phyloP scores from a whole-genome alignment of 129 eudicot genomes.

The Lactuca saligna region DNA sequence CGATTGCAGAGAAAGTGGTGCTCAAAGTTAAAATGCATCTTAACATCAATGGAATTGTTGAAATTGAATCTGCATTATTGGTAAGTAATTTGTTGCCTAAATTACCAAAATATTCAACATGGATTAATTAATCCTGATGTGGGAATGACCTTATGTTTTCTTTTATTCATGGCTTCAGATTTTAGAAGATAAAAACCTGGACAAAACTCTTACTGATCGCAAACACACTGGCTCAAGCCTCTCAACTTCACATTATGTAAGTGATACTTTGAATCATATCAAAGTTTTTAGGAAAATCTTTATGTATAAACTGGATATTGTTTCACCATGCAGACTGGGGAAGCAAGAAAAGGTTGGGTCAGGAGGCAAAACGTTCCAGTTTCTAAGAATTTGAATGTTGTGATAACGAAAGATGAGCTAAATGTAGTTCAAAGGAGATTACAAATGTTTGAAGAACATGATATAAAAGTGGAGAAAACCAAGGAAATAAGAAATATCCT shows the following conservation, averaged over 20 bases:
- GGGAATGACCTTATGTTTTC: not conserved
- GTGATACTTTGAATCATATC: not conserved
- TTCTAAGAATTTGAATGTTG: conserved; percentile 27
- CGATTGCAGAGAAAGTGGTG: conserved; percentile 40
- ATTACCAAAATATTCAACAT: too few relatives aligned
- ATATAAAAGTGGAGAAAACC: conserved; percentile 62
- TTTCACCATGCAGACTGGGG: conserved; percentile 39
- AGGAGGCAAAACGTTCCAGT: conserved; percentile 11
- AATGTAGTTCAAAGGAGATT: conserved; percentile 55
- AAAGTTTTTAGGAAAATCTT: not conserved
- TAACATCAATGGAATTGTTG: conserved; percentile 57
- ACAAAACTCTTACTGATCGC: conserved; percentile 23
- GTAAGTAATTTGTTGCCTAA: too few relatives aligned
- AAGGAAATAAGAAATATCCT: conserved; percentile 76
- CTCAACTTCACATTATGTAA: conserved; percentile 26
- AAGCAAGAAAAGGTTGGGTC: conserved; percentile 30
- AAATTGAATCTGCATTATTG: conserved; percentile 1
- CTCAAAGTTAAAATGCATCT: not conserved
- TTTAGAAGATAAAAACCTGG: conserved; percentile 37
- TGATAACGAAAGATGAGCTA: conserved; percentile 46
- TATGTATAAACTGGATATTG: not conserved
- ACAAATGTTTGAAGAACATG: conserved; percentile 58
- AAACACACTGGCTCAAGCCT: conserved; percentile 18
- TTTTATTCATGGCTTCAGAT: conserved; percentile 38
- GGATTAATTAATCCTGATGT: too few relatives aligned